Percentiles rank a stretch among this genome's conserved stretches.
Evolutionary conservation across 768 basidiomycete species (phyloP).

Genomic region (Russula dissimulans): DNA sequence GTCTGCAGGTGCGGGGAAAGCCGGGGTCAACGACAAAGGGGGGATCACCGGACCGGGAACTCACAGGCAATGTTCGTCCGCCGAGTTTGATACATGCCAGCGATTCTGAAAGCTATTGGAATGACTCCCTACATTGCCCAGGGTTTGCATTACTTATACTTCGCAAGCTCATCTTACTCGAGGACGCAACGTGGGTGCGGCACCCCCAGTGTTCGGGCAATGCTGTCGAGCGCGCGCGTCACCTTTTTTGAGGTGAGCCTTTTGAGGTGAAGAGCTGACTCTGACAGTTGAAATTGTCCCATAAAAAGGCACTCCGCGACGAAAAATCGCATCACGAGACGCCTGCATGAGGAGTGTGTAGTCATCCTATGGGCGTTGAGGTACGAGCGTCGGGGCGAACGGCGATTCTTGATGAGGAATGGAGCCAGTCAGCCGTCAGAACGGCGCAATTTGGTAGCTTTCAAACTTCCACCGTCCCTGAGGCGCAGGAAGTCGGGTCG

Average conservation of each 20-base stretch:
- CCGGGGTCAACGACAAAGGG: neutral
- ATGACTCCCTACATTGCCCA: neutral
- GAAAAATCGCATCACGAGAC: neutral
- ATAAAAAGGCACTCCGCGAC: neutral
- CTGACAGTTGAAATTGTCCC: no score
- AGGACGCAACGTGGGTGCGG: neutral
- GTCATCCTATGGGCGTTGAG: neutral
- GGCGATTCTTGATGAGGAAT: neutral
- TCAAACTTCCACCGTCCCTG: no score
- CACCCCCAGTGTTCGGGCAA: neutral
- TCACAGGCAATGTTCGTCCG: slow-evolving; percentile 15
- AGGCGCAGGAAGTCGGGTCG: no score
- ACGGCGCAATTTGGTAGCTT: no score
- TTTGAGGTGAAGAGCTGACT: no score
- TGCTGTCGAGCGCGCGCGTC: neutral
- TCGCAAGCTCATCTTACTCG: neutral
- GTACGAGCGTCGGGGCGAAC: no score
- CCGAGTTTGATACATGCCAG: neutral
- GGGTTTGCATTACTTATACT: slow-evolving; percentile 1
- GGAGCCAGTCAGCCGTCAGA: neutral
- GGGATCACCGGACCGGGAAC: neutral
- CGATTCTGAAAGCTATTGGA: neutral
- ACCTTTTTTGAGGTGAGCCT: neutral
- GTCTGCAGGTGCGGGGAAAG: slow-evolving; percentile 1
- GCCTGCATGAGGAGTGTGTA: neutral